Base-by-base conservation (phyloP, 23 red algal species). In the Gracilaria vermiculophylla region DNA sequence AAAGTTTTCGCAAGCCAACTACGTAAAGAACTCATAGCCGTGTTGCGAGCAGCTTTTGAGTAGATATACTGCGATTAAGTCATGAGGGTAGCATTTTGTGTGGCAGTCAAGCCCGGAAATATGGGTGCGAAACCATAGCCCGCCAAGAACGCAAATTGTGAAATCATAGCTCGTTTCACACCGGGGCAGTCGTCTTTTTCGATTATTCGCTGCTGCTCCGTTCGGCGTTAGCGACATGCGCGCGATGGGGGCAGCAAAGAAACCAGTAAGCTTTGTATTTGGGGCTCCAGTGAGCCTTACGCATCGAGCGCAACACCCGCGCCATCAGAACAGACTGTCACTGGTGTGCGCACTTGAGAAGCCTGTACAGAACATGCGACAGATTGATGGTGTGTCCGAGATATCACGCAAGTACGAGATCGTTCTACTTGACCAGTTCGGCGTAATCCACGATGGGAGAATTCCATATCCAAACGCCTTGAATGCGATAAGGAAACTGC, bases 401-500 rank as follows among this genome's bases (percentile, higher is more conserved):
- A 72, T 81, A 29, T 12, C 54, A 42, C 33, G 29, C 17, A 58
- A 53, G 3, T 95, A 95, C 87, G 87, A 96, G 15, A 74, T 81
- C 27, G 16, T 96, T 43, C 60, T 96, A 28, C 73, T 96, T 20
- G 94, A 96, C 54, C 94, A 96, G 81, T 96, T 91, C 56, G 94
- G 94, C 10, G 94, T 96, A 16, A 69, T 96, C 48, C 88, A 96
- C 50, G 94, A 96, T 76, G 94, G 94, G 20, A 67, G 35, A 66
- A 78, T 53, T 20, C 61, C 89, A 0, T 92, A 96, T 60, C 94
- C 87, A 20, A 53, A 33, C 32, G 94, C 94, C 2, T 54, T 79
- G 20, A 47, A 64, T 67, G 78, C 83, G 20, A 76, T 96, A 37
- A 44, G 29, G 28, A 43, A 60, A 35, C 61, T 89, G 19, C 67